Evolutionary conservation across 805 yeast species (phyloP).

Genomic region (Metschnikowia lachancei): DNA sequence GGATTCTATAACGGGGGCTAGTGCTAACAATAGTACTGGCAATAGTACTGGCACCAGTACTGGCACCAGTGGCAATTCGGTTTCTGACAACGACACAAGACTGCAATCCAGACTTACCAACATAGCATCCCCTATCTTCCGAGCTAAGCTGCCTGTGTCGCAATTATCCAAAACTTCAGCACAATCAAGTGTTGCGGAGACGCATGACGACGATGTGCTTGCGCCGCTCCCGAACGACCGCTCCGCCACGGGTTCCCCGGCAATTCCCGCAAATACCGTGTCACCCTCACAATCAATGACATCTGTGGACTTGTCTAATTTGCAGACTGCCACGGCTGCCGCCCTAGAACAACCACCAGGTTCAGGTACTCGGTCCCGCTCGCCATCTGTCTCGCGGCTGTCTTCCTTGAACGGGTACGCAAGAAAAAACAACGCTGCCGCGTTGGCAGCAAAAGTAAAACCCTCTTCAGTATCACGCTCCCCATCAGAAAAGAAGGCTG

Average conservation of each 20-base stretch:
- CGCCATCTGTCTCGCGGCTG: constrained; percentile 21
- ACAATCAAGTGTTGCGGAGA: background rate
- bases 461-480: constrained; percentile 21
- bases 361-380: constrained; percentile 4
- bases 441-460: constrained; percentile 13
- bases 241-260: constrained; percentile 16
- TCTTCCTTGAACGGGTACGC: constrained; percentile 16
- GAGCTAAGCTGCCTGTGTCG: constrained; percentile 14
- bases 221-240: constrained; percentile 20
- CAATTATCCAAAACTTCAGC: background rate
- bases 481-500: constrained; percentile 19
- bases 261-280: constrained; percentile 1
- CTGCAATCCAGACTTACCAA: constrained; percentile 6
- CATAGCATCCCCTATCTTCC: constrained; percentile 1
- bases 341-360: background rate
- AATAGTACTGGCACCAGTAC: no score
- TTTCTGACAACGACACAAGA: constrained; percentile 6
- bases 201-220: constrained; percentile 19
- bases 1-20: constrained; percentile 3
- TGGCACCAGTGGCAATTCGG: background rate
- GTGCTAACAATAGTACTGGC: background rate
- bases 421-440: constrained; percentile 12
- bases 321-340: background rate
- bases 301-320: constrained; percentile 5
- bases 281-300: constrained; percentile 7